These are phyloP conservation scores for Dicorynia guianensis DNA, from an alignment of 306 rosid species.

Conservation along the genomic window DNA sequence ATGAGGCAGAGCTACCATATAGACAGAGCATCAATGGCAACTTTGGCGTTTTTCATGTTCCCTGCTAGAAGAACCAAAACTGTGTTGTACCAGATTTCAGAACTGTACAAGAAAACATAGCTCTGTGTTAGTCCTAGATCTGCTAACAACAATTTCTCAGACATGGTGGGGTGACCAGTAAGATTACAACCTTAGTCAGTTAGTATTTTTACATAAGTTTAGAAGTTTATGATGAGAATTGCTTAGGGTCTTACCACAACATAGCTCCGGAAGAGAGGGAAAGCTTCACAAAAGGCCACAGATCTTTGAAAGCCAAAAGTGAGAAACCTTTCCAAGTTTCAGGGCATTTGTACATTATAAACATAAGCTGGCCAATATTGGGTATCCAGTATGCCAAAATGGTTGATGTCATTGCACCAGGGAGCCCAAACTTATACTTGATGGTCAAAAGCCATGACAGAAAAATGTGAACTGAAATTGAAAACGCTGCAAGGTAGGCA, in stretches of 20 bases:
- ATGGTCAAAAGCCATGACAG: constrained; percentile 59
- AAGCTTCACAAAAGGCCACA: constrained; percentile 53
- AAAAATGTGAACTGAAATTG: constrained; percentile 45
- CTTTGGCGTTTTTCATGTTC: constrained; percentile 46
- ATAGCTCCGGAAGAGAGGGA: constrained; percentile 57
- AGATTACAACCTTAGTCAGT: no score
- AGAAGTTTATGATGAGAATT: background rate
- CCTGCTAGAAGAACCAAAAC: constrained; percentile 54
- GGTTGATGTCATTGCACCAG: constrained; percentile 55
- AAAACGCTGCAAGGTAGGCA: constrained; percentile 50
- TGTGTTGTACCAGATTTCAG: constrained; percentile 59
- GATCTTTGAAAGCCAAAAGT: constrained; percentile 52
- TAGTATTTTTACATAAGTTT: background rate
- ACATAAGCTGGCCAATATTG: constrained; percentile 51
- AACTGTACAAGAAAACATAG: constrained; percentile 38
- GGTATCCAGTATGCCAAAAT: constrained; percentile 57
- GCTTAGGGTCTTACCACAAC: constrained; percentile 48
- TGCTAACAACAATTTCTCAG: background rate
- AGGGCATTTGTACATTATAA: constrained; percentile 44
- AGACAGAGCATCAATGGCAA: constrained; percentile 51
- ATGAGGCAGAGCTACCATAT: constrained; percentile 48
- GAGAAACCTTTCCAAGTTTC: constrained; percentile 61
- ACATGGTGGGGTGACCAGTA: no score
- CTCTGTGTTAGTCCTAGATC: background rate
- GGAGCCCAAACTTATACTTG: constrained; percentile 46